phyloP scores from a whole-genome alignment of 192 early-diverging fungal species.

The Gonapodya sp. region DNA sequence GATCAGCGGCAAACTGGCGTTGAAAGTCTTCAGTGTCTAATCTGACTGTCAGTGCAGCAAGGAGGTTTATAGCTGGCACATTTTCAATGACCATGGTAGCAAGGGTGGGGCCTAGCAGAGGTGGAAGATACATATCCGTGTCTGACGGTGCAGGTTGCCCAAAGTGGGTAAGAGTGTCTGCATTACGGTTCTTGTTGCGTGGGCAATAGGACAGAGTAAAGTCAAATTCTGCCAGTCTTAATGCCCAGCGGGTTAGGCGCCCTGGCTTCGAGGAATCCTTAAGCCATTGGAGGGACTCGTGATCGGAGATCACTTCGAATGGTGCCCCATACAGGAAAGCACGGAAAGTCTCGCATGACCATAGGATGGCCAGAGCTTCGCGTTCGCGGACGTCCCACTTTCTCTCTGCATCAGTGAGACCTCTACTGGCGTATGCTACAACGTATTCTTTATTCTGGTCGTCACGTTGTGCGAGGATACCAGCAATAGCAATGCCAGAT shows the following conservation, averaged over 20 bases:
- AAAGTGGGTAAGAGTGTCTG: background rate
- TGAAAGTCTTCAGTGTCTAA: background rate
- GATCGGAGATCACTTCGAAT: background rate
- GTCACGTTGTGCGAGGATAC: background rate
- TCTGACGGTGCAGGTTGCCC: background rate
- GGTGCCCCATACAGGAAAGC: slow-evolving; percentile 9
- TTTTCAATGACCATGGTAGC: background rate
- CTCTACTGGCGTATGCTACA: background rate
- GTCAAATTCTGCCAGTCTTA: background rate
- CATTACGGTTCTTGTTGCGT: slow-evolving; percentile 2
- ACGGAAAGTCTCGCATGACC: slow-evolving; percentile 16
- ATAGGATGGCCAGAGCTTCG: slow-evolving; percentile 20
- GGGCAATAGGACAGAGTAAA: background rate
- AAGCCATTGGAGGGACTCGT: background rate
- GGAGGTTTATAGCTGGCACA: background rate
- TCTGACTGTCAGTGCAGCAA: background rate
- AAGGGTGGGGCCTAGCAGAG: background rate
- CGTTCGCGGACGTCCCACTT: slow-evolving; percentile 6
- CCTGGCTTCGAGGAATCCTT: background rate
- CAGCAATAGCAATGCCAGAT: background rate
- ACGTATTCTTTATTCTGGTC: background rate
- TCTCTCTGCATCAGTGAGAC: background rate
- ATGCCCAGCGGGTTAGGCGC: background rate
- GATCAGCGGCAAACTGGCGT: background rate
- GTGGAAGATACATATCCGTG: background rate